Conservation (phyloP, 768 basidiomycete species). For the Omphalotus guepiniiformis region DNA sequence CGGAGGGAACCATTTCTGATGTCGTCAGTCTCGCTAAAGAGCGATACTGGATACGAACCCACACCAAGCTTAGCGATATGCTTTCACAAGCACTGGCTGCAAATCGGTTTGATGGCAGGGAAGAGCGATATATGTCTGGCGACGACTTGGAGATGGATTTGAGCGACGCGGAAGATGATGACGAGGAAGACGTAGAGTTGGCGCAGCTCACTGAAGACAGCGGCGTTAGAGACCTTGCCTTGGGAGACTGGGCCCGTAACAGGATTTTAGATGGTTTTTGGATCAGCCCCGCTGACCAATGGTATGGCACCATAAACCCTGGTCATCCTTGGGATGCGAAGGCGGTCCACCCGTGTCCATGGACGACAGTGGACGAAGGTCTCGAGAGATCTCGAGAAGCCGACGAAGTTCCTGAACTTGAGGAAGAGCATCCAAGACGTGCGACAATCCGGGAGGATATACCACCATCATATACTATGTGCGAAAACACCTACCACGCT, state of each 20-base stretch:
- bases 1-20: conserved; percentile 62
- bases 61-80: conserved; percentile 64
- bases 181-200: conserved; percentile 40
- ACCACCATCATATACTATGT: conserved; percentile 61
- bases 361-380: too few relatives aligned
- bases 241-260: conserved; percentile 68
- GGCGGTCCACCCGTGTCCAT: conserved; percentile 59
- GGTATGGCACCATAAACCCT: conserved; percentile 40
- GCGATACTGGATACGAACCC: conserved; percentile 62
- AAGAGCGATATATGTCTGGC: conserved; percentile 16
- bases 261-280: conserved; percentile 74
- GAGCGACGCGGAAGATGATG: conserved; percentile 34
- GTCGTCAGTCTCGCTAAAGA: conserved; percentile 61
- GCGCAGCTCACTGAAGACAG: conserved; percentile 37
- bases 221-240: conserved; percentile 46
- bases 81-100: conserved; percentile 68
- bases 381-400: too few relatives aligned
- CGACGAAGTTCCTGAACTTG: conserved; percentile 16
- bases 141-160: conserved; percentile 21
- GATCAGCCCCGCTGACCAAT: conserved; percentile 70
- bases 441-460: conserved; percentile 45
- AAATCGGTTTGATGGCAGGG: conserved; percentile 36
- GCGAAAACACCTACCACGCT: conserved; percentile 56
- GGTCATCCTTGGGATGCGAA: conserved; percentile 14
- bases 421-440: conserved; percentile 43